Base-by-base conservation (phyloP, 768 basidiomycete genomes). In the Amylocystis lapponica region DNA sequence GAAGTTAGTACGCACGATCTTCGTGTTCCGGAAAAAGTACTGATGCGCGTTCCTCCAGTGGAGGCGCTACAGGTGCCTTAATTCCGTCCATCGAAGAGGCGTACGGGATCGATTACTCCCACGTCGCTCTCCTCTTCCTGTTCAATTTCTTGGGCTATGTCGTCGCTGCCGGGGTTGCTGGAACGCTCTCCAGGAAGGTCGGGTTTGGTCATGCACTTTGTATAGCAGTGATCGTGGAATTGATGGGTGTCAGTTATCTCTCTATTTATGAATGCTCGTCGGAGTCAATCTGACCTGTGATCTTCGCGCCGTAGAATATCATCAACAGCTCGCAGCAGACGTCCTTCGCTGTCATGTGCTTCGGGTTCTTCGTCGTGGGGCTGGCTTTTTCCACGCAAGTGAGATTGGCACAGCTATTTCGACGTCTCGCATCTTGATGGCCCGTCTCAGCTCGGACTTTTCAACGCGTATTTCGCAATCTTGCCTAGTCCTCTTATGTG, bases 1-100 rank as follows among this genome's bases (percentile, higher is more conserved):
- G 55, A 59, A 59, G 58, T 59, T 22, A 50, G 55, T 45, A 19
- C n/a, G n/a, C n/a, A n/a, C n/a, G n/a, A n/a, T n/a, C n/a, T n/a
- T n/a, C n/a, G n/a, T n/a, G n/a, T n/a, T n/a, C n/a, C n/a, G n/a
- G n/a, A n/a, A n/a, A n/a, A 9, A 10, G 27, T 22, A n/a, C 33
- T 27, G 7, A 7, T 27, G 16, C 14, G 21, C 25, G 19, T 20
- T 16, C 8, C 19, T 35, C 3, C 32, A 59, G 56, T 39, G 56
- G 54, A 19, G 58, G 58, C 4, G 47, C 56, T 4, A 57, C 55
- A 2, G 58, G 58, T 14, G 54, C 58, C 3, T 17, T 60, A 39
- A 37, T 60, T 7, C 58, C 58, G 0, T 49, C 52, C 43, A 56
- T 60, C 21, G 58, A 60, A 41, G 19, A 39, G 3, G 38, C 45